Conservation (phyloP, 2,329 filamentous ascomycete species). For the Diaporthe helianthi region DNA sequence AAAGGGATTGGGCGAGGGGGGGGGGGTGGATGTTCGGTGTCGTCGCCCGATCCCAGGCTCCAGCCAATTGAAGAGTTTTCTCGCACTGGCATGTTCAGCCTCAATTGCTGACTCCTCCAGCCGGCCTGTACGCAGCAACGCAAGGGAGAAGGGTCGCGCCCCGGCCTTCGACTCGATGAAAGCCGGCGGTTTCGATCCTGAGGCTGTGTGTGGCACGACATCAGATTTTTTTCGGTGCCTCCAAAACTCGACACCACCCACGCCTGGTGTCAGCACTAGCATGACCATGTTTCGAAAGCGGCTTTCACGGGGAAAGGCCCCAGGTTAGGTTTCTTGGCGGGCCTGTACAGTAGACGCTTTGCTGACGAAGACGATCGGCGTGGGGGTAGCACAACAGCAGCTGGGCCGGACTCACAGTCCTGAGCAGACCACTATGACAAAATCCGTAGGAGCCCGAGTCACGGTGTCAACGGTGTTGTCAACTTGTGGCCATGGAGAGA, state of each 20-base stretch:
- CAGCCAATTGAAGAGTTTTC: slow-evolving; percentile 23
- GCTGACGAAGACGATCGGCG: slow-evolving; percentile 13
- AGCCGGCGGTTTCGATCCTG: background rate
- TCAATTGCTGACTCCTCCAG: slow-evolving; percentile 20
- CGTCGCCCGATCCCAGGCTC: background rate
- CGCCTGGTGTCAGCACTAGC: slow-evolving; percentile 14
- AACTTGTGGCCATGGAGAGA: no score
- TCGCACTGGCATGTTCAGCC: slow-evolving; percentile 27
- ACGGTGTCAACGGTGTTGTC: background rate
- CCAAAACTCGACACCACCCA: slow-evolving; percentile 3
- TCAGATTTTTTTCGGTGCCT: slow-evolving; percentile 11
- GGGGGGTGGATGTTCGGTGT: slow-evolving; percentile 1
- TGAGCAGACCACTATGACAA: background rate
- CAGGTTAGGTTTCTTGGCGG: background rate
- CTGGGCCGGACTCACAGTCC: background rate
- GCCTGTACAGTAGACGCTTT: no score
- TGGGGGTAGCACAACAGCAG: slow-evolving; percentile 5
- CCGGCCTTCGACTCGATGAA: background rate
- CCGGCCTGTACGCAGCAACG: background rate
- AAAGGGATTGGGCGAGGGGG: no score
- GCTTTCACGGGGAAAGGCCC: background rate
- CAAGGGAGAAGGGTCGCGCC: slow-evolving; percentile 2
- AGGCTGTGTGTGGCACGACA: slow-evolving; percentile 12
- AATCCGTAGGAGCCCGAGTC: slow-evolving; percentile 5
- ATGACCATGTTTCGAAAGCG: background rate